Evolutionary conservation across 768 basidiomycete species (phyloP), one percentile per base, ranked within the genome.

Genomic region (Phaeotremella fagi): DNA sequence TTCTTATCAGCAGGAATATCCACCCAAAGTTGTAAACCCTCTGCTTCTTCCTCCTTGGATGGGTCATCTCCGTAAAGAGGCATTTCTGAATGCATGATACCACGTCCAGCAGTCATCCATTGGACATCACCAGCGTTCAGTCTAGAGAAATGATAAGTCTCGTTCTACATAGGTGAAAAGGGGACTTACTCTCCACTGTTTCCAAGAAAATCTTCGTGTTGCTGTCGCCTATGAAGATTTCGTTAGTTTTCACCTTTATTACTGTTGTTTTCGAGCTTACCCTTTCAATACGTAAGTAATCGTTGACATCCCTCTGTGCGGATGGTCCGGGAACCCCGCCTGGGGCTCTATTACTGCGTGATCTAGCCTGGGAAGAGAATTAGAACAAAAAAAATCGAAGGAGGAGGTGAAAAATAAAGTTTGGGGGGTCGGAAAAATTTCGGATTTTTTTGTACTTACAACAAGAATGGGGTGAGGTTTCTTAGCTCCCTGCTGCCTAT

Each of bases 201-300:
- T 15, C 74, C 92, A 1, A 83, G 84, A 22, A 88, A 92, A 70
- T 97, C 94, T 75, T 98, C 94, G 62, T 98, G 94, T 49, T 80
- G 78, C 63, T 85, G 86, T 23, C 82, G 78, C 4, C 85, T 83
- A 50, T 38, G 42, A 24, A 3, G 28, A 16, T 16, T 33, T 31
- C n/a, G 37, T 38, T 49, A 23, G 27, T 15, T 28, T 26, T 46
- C 46, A 42, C 18, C 20, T 49, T 48, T 37, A 35, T 33, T 38
- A 57, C n/a, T n/a, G 23, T 41, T 35, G 7, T 0, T 24, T 26
- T 42, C 49, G n/a, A 16, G 48, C 49, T n/a, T 67, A 84, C 82
- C 88, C 90, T 76, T 88, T 79, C 0, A 90, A 78, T 83, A 95
- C 85, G 73, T 94, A 94, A 0, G 90, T 91, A 3, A 77, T 69